Conservation (phyloP, 2,329 filamentous ascomycete species). For the Talaromyces amestolkiae region DNA sequence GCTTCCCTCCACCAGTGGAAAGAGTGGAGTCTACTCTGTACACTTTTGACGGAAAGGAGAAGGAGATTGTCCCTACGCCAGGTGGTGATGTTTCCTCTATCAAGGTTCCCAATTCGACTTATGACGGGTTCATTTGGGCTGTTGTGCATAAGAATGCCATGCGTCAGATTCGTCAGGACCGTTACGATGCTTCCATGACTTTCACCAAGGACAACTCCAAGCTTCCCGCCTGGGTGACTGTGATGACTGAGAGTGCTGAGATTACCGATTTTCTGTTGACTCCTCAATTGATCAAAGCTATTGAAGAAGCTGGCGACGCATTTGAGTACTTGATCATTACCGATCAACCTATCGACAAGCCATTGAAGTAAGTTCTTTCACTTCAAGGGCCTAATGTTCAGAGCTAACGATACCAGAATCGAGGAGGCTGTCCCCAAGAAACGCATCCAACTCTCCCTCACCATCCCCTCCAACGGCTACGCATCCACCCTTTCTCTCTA, state of each 20-base stretch:
- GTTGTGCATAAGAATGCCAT: conserved; percentile 93
- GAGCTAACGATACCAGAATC: conserved; percentile 41
- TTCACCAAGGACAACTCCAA: conserved; percentile 89
- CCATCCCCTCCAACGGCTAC: conserved; percentile 67
- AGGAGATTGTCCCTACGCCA: conserved; percentile 65
- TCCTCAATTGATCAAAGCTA: conserved; percentile 77
- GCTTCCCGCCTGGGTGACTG: conserved; percentile 82
- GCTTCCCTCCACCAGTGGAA: conserved; percentile 67
- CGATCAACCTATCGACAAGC: conserved; percentile 86
- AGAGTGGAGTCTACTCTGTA: conserved; percentile 74
- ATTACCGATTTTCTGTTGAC: conserved; percentile 85
- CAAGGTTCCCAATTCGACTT: conserved; percentile 58
- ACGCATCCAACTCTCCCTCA: conserved; percentile 74
- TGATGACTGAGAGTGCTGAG: conserved; percentile 97
- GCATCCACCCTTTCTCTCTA: conserved; percentile 70
- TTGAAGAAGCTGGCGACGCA: conserved; percentile 72
- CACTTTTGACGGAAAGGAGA: conserved; percentile 89
- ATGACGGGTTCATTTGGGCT: conserved; percentile 91
- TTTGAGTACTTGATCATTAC: conserved; percentile 86
- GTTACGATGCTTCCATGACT: conserved; percentile 91
- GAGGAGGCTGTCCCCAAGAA: conserved; percentile 83
- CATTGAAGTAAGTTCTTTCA: conserved; percentile 62
- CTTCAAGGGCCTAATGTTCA: no score
- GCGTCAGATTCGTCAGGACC: conserved; percentile 83
- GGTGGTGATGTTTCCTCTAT: conserved; percentile 60